Evolutionary conservation across 106 monocot genomes (phyloP).

Genomic region (Amphibolis antarctica): DNA sequence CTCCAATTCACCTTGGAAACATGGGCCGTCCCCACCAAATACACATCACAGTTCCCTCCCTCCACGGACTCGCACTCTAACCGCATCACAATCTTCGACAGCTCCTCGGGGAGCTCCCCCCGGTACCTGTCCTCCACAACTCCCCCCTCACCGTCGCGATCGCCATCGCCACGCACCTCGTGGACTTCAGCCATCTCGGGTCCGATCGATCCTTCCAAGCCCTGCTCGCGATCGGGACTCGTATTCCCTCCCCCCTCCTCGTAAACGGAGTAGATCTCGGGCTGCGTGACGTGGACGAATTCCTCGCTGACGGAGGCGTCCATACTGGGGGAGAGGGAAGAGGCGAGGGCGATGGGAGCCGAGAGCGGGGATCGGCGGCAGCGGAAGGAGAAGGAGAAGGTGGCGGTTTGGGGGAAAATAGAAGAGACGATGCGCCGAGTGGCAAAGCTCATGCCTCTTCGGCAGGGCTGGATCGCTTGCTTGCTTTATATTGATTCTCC

Average conservation of each 20-base stretch:
- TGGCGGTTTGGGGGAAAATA: neutral
- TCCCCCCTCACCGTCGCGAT: neutral
- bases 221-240: neutral
- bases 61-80: slow-evolving; percentile 1
- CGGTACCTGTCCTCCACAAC: neutral
- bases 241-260: neutral
- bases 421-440: neutral
- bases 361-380: neutral
- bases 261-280: slow-evolving; percentile 12
- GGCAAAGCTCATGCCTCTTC: neutral
- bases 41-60: slow-evolving; percentile 1
- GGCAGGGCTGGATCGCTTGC: neutral
- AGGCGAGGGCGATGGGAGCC: neutral
- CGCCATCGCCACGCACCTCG: neutral
- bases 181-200: neutral
- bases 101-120: neutral
- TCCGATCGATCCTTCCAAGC: no score
- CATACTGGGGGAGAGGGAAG: neutral
- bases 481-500: neutral
- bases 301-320: slow-evolving; percentile 5
- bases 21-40: slow-evolving; percentile 12
- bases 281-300: slow-evolving; percentile 5
- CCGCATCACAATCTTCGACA: slow-evolving; percentile 1
- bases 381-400: neutral
- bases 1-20: slow-evolving; percentile 3